Conservation (phyloP, 1,139 yeast species). For the Citeromyces hawaiiensis region DNA sequence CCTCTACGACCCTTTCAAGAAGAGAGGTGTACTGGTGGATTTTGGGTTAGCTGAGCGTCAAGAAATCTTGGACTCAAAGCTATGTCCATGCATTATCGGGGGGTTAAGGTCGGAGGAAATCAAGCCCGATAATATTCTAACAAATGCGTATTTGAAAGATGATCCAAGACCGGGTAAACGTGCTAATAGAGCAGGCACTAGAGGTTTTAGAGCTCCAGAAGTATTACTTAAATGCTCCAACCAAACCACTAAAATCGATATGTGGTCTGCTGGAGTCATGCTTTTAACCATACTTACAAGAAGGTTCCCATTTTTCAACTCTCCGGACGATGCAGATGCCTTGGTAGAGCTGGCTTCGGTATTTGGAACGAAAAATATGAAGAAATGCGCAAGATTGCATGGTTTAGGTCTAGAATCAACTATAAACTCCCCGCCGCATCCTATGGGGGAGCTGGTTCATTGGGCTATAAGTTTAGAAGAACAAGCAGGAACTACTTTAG, state of each 20-base stretch:
- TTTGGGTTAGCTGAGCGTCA: conserved; percentile 77
- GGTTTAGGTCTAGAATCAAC: conserved; percentile 79
- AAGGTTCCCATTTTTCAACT: conserved; percentile 77
- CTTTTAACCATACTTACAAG: conserved; percentile 58
- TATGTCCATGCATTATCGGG: conserved; percentile 17
- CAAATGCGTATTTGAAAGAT: conserved; percentile 67
- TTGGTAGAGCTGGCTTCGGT: conserved; percentile 72
- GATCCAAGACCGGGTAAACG: conserved; percentile 81
- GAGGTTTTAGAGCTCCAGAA: conserved; percentile 95
- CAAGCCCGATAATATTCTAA: conserved; percentile 13
- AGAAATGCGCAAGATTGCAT: conserved; percentile 69
- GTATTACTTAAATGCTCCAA: conserved; percentile 79
- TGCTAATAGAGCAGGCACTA: conserved; percentile 95
- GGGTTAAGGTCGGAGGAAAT: conserved; percentile 12
- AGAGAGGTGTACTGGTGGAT: conserved; percentile 79
- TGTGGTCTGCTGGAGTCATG: conserved; percentile 90
- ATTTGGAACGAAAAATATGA: conserved; percentile 67
- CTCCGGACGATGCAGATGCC: conserved; percentile 89
- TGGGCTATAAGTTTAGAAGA: conserved; percentile 20
- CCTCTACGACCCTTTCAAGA: conserved; percentile 60
- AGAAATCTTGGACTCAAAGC: conserved; percentile 8
- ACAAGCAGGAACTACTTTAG: conserved; percentile 15
- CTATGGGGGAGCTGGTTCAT: conserved; percentile 21
- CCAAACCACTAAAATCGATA: conserved; percentile 71
- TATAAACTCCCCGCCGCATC: conserved; percentile 24